These are phyloP conservation scores for Hymenochaete sp. DNA, from an alignment of 1,284 basidiomycete genomes.

Conservation along the genomic window DNA sequence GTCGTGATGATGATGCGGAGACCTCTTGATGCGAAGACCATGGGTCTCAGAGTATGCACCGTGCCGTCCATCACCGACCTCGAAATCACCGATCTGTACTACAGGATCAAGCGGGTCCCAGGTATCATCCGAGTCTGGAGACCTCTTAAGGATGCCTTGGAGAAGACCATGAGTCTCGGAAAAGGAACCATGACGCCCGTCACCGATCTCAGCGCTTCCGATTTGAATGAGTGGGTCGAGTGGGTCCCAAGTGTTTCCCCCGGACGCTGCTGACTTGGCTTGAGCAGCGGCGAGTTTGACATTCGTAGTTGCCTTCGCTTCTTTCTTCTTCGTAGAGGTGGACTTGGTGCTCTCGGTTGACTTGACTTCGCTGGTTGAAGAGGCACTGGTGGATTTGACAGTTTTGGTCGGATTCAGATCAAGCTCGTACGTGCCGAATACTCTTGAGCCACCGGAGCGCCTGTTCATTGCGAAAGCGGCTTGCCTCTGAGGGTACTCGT, in stretches of 20 bases:
- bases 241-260: constrained; percentile 7
- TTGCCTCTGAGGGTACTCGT: no score
- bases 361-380: no score
- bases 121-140: constrained; percentile 1
- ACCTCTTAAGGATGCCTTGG: constrained; percentile 9
- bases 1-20: constrained; percentile 19
- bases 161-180: background rate
- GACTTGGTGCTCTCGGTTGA: no score
- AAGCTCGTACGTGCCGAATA: no score
- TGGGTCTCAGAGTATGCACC: constrained; percentile 9
- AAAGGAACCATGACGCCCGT: constrained; percentile 10
- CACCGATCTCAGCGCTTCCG: constrained; percentile 22
- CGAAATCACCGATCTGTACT: constrained; percentile 7
- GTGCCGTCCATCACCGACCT: constrained; percentile 11
- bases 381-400: no score
- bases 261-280: constrained; percentile 2
- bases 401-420: no score
- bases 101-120: constrained; percentile 15
- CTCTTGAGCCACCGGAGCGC: background rate
- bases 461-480: no score
- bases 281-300: background rate
- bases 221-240: constrained; percentile 21
- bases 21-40: constrained; percentile 5
- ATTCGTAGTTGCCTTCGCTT: constrained; percentile 2
- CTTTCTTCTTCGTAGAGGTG: background rate